Conservation (phyloP, 768 basidiomycete genomes). For the Podaxis pistillaris region DNA sequence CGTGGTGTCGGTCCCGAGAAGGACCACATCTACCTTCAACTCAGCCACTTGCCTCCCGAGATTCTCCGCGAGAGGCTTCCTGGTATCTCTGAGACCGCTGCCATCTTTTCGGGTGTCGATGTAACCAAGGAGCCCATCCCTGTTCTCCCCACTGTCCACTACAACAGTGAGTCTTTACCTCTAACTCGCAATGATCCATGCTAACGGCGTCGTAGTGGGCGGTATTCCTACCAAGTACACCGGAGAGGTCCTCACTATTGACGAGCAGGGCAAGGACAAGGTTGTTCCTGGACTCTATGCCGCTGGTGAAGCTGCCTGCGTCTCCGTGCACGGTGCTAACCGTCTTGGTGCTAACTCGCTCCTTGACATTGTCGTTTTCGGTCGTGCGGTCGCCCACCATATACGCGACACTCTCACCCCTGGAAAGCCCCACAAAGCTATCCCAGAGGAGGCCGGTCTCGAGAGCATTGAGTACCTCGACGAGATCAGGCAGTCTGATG, state of each 20-base stretch:
- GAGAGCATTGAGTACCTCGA: slow-evolving; percentile 86
- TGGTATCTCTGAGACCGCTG: slow-evolving; percentile 99
- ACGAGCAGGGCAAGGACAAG: slow-evolving; percentile 88
- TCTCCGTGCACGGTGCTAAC: slow-evolving; percentile 99
- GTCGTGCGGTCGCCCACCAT: slow-evolving; percentile 98
- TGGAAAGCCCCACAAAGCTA: slow-evolving; percentile 86
- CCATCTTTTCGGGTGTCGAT: slow-evolving; percentile 98
- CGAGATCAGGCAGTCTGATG: slow-evolving; percentile 75
- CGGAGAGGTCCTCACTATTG: slow-evolving; percentile 90
- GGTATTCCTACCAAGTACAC: slow-evolving; percentile 99
- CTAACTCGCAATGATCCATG: not conserved
- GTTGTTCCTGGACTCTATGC: slow-evolving; percentile 97
- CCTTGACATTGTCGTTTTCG: slow-evolving; percentile 98
- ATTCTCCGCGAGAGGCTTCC: slow-evolving; percentile 95
- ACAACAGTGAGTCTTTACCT: slow-evolving; percentile 75
- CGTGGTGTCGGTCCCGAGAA: slow-evolving; percentile 98
- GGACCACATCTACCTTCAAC: slow-evolving; percentile 95
- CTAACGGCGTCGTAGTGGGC: slow-evolving; percentile 64
- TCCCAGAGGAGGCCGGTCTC: slow-evolving; percentile 84
- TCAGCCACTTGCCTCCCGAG: slow-evolving; percentile 95
- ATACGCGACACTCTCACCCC: slow-evolving; percentile 89
- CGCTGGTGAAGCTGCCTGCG: slow-evolving; percentile 97
- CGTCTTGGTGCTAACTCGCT: slow-evolving; percentile 99
- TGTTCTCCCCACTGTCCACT: slow-evolving; percentile 96
- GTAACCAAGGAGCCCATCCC: slow-evolving; percentile 99